Percentiles rank a stretch among this genome's conserved stretches.
Evolutionary conservation across 495 filamentous ascomycete genomes (phyloP).

Genomic region (Talaromyces proteolyticus): DNA sequence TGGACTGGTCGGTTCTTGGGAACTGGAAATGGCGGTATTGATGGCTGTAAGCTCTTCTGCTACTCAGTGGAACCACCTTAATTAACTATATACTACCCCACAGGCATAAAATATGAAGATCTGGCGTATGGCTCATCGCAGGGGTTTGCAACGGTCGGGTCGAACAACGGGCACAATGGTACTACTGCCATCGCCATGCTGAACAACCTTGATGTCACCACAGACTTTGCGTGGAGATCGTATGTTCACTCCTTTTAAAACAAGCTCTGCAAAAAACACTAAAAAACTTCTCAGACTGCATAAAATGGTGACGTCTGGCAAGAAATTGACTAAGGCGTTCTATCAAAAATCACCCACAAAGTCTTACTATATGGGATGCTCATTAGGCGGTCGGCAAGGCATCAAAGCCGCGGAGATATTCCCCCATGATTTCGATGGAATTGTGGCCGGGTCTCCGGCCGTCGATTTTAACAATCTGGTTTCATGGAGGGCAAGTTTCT

Average conservation of each 20-base stretch:
- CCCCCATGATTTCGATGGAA: slow-evolving; percentile 58
- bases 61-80: neutral
- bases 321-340: slow-evolving; percentile 40
- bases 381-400: slow-evolving; percentile 49
- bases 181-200: slow-evolving; percentile 45
- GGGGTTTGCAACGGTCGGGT: slow-evolving; percentile 51
- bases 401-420: slow-evolving; percentile 44
- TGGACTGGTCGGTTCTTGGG: slow-evolving; percentile 47
- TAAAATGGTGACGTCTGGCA: slow-evolving; percentile 46
- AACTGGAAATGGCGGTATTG: slow-evolving; percentile 53
- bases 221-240: slow-evolving; percentile 41
- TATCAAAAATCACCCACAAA: slow-evolving; percentile 38
- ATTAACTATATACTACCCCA: too few relatives aligned
- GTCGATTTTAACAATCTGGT: slow-evolving; percentile 45
- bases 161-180: slow-evolving; percentile 46
- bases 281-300: slow-evolving; percentile 24
- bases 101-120: slow-evolving; percentile 33
- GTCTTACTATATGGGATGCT: slow-evolving; percentile 53
- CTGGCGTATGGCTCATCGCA: slow-evolving; percentile 33
- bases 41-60: slow-evolving; percentile 33
- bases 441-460: slow-evolving; percentile 53
- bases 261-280: neutral
- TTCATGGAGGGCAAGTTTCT: slow-evolving; percentile 29
- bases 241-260: neutral
- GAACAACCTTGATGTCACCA: slow-evolving; percentile 41